Percentiles rank a stretch among this genome's conserved stretches.
Conservation (phyloP, 2,329 filamentous ascomycete species). For the Dothiorella sarmentorum region DNA sequence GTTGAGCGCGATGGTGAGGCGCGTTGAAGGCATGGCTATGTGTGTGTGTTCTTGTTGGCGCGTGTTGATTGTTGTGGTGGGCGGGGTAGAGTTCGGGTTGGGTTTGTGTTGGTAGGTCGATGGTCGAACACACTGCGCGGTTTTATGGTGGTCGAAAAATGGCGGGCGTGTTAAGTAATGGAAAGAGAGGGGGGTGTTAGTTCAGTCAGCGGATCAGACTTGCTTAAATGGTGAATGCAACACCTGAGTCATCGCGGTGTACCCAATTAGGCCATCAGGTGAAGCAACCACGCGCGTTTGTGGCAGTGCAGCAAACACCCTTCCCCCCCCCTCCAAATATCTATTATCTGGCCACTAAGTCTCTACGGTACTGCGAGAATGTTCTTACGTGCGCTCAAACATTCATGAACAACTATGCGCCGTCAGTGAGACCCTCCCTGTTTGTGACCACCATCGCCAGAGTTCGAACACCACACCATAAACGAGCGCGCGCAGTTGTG, state of each 20-base stretch:
- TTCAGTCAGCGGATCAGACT: too few relatives aligned
- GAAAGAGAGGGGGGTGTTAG: too few relatives aligned
- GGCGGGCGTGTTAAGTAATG: too few relatives aligned
- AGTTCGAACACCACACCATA: too few relatives aligned
- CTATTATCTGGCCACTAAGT: too few relatives aligned
- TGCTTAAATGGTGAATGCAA: neutral
- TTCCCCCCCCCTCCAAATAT: neutral
- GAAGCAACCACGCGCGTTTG: neutral
- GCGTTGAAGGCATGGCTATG: constrained; percentile 15
- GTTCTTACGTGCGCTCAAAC: too few relatives aligned
- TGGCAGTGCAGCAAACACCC: neutral
- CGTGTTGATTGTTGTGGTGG: neutral
- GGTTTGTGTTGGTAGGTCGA: neutral
- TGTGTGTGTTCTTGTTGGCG: neutral
- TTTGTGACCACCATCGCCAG: too few relatives aligned
- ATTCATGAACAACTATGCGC: too few relatives aligned
- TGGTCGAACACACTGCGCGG: too few relatives aligned
- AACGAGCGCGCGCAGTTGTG: too few relatives aligned
- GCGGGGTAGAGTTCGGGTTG: neutral
- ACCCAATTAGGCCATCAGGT: neutral
- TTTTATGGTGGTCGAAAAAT: neutral
- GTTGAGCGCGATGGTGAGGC: constrained; percentile 33
- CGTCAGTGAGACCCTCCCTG: too few relatives aligned
- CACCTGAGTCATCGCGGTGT: neutral
- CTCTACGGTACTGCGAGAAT: too few relatives aligned